Percentiles rank a stretch among this genome's conserved stretches.
phyloP scores from a whole-genome alignment of 1,284 basidiomycete genomes.

The Takashimella koratensis region DNA sequence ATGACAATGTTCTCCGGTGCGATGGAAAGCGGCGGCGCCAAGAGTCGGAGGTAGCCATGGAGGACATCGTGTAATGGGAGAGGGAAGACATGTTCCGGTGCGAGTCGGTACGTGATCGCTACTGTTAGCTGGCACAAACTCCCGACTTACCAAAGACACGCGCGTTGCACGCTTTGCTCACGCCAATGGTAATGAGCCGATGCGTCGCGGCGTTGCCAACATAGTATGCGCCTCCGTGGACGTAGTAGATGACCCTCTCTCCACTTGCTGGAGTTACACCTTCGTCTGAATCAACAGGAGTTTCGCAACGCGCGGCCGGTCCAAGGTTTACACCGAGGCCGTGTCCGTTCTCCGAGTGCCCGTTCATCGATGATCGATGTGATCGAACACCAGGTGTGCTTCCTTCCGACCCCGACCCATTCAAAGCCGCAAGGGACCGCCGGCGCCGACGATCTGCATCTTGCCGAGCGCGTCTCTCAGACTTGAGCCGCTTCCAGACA shows the following conservation, averaged over 20 bases:
- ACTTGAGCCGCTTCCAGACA: conserved; percentile 82
- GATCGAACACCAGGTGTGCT: background rate
- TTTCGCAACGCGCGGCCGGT: background rate
- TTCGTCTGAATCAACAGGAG: background rate
- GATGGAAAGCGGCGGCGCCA: conserved; percentile 77
- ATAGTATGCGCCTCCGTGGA: conserved; percentile 96
- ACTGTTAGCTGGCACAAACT: conserved; percentile 3
- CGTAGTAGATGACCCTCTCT: conserved; percentile 83
- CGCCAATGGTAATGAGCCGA: conserved; percentile 82
- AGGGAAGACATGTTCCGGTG: conserved; percentile 91
- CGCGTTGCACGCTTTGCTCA: conserved; percentile 85
- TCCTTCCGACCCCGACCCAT: background rate
- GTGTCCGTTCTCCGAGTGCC: background rate
- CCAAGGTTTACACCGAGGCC: background rate
- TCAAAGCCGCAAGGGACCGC: background rate
- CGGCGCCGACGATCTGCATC: conserved; percentile 8
- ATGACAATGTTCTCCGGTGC: conserved; percentile 85
- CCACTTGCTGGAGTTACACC: conserved; percentile 37
- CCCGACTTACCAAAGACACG: conserved; percentile 81
- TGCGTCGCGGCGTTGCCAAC: conserved; percentile 92
- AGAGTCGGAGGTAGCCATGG: conserved; percentile 77
- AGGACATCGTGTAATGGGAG: conserved; percentile 90
- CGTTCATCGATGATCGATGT: background rate
- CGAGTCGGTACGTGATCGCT: conserved; percentile 95
- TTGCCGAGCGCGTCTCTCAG: conserved; percentile 63